A percentile compares a stretch with the other conserved stretches of the same genome.
These are phyloP conservation scores for Streptanthus diversifolius DNA, from an alignment of 345 rosid species.

Conservation along the genomic window DNA sequence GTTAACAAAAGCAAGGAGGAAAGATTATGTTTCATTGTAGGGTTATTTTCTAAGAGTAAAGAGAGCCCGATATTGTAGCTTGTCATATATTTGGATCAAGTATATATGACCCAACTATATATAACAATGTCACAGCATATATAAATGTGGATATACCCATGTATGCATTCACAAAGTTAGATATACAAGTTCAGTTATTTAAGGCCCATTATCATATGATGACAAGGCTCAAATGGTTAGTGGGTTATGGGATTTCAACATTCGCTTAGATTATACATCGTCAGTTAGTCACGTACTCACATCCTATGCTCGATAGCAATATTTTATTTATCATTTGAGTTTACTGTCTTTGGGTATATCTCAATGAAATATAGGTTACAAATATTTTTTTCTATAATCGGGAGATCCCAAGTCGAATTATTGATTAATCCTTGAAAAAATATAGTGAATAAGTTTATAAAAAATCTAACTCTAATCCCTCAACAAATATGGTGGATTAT, in stretches of 20 bases:
- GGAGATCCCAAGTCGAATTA: background rate
- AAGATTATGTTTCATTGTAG: too few species aligned
- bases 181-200: background rate
- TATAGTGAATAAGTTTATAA: background rate
- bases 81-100: too few species aligned
- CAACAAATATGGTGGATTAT: background rate
- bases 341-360: background rate
- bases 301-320: too few species aligned
- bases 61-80: too few species aligned
- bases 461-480: background rate
- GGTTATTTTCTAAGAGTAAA: too few species aligned
- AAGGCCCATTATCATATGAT: background rate
- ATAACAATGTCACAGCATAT: too few species aligned
- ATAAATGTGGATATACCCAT: background rate
- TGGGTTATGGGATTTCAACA: background rate
- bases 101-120: too few species aligned
- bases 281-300: too few species aligned
- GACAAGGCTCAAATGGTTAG: background rate
- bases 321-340: background rate
- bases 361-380: background rate
- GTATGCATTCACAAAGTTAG: background rate
- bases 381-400: too few species aligned
- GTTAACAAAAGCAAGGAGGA: too few species aligned
- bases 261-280: too few species aligned
- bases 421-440: background rate